Evolutionary conservation across 129 eudicot genomes (phyloP), one percentile per base, ranked within the genome.

Genomic region (Silybum marianum): DNA sequence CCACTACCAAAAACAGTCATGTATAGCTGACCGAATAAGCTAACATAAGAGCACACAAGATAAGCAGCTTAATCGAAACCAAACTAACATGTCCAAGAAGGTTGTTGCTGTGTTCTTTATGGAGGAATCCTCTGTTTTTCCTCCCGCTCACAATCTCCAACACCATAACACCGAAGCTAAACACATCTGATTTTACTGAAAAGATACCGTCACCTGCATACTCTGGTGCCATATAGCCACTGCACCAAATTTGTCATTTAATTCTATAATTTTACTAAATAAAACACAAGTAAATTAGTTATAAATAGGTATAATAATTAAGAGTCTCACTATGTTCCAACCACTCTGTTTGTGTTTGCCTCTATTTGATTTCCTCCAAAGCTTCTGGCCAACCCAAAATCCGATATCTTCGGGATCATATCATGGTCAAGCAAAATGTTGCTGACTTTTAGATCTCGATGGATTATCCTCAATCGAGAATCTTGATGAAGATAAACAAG

Each of bases 141-240:
- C 80, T 80, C 71, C 91, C 91, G 32, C 83, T 88, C 71, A 88
- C 80, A 42, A 88, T 88, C 82, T 88, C 91, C 77, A 88, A 40
- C 28, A 88, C 78, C 71, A 88, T 19, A 74, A 88, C 91, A 48
- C 91, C 91, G 22, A 81, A 88, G 85, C 91, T 88, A 72, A 75
- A 88, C 73, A 88, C 91, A 66, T 88, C 91, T 28, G 91, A 88
- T 82, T 88, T 88, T 68, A 88, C 72, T 65, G 91, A 88, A 81
- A 88, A 88, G 70, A 88, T 79, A 0, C 91, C 91, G 4, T 88
- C 89, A 72, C 85, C 83, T 72, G 91, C 91, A 77, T 88, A 88
- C 82, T 88, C 91, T 1, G 91, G 91, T 39, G 91, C 81, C 91
- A 85, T 85, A 81, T 85, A 85, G 4, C 91, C 91, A 73, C 89